Evolutionary conservation across 306 rosid genomes (phyloP).

Genomic region (apple (Malus domestica)): ASM211411v1 NC_041799.1:10227501-10228000

Average conservation of each 20-base stretch:
- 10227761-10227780: conserved; percentile 61
- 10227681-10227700: not conserved
- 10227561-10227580: not conserved
- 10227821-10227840: not conserved
- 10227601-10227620: not conserved
- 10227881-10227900: conserved; percentile 64
- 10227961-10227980: conserved; percentile 26
- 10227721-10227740: not conserved
- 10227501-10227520: not conserved
- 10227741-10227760: conserved; percentile 51
- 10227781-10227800: conserved; percentile 79
- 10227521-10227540: not conserved
- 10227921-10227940: conserved; percentile 65
- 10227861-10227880: not conserved
- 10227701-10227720: conserved; percentile 3
- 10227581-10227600: too few relatives aligned
- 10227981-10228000: not conserved
- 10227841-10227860: not conserved
- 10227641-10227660: not conserved
- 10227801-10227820: conserved; percentile 51
- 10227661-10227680: not conserved
- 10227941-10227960: conserved; percentile 84
- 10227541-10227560: not conserved
- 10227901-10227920: conserved; percentile 72
- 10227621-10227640: not conserved